Evolutionary conservation across 257 asterid species (phyloP).

Genomic region (Echites panduratus): DNA sequence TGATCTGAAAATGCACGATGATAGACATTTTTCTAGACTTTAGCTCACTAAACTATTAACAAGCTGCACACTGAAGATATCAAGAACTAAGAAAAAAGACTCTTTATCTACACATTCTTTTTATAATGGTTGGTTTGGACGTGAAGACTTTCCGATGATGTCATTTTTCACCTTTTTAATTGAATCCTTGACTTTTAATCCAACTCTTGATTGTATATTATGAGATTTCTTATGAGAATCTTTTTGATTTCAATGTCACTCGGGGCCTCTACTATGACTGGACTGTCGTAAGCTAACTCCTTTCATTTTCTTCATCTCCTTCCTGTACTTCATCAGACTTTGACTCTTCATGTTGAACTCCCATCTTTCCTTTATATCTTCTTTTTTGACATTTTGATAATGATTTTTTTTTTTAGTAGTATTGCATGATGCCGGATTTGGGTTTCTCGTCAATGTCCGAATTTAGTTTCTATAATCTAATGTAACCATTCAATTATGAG

Average conservation of each 20-base stretch:
- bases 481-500: too few relatives aligned
- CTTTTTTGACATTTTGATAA: too few relatives aligned
- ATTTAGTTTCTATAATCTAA: too few relatives aligned
- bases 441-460: too few relatives aligned
- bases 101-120: too few relatives aligned
- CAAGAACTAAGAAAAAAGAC: neutral
- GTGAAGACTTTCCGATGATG: constrained; percentile 66
- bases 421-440: constrained; percentile 21
- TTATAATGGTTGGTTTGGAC: constrained; percentile 54
- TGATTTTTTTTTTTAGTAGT: too few relatives aligned
- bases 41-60: neutral
- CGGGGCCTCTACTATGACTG: too few relatives aligned
- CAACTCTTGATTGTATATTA: constrained; percentile 75
- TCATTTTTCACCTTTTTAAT: constrained; percentile 86
- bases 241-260: too few relatives aligned
- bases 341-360: constrained; percentile 27
- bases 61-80: neutral
- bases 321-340: constrained; percentile 40
- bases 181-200: constrained; percentile 85
- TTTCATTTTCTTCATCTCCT: constrained; percentile 27
- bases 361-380: too few relatives aligned
- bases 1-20: neutral
- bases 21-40: neutral
- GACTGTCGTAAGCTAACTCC: constrained; percentile 42
- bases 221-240: too few relatives aligned